phyloP scores from a whole-genome alignment of 192 early-diverging fungal species.

The Coemansia sp. region DNA sequence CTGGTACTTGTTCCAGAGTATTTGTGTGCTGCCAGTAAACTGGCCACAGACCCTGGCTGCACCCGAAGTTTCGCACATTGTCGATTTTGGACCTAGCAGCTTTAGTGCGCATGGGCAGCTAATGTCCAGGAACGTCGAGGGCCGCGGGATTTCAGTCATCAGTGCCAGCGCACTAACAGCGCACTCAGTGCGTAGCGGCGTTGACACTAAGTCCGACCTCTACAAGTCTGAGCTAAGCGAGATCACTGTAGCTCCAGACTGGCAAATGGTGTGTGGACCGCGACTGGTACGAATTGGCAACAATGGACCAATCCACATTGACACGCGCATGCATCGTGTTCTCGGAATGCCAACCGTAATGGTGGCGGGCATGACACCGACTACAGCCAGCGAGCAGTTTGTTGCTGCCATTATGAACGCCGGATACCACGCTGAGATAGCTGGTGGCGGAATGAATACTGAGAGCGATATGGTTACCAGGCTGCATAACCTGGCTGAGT shows the following conservation, averaged over 20 bases:
- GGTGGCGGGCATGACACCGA: conserved; percentile 95
- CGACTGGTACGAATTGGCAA: conserved; percentile 66
- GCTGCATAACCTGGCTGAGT: conserved; percentile 71
- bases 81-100: conserved; percentile 95
- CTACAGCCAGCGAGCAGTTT: conserved; percentile 77
- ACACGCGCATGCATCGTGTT: conserved; percentile 81
- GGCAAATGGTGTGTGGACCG: conserved; percentile 82
- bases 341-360: conserved; percentile 86
- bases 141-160: conserved; percentile 68
- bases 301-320: conserved; percentile 70
- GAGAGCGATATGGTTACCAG: conserved; percentile 67
- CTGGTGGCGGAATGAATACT: conserved; percentile 86
- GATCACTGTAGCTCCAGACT: conserved; percentile 62
- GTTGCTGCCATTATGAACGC: conserved; percentile 84
- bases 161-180: conserved; percentile 21
- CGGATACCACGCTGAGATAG: conserved; percentile 89
- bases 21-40: conserved; percentile 61
- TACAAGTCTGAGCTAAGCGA: conserved; percentile 43
- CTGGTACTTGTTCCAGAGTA: conserved; percentile 64
- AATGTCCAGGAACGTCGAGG: conserved; percentile 85
- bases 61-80: conserved; percentile 71
- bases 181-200: conserved; percentile 41
- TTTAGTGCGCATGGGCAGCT: conserved; percentile 78
- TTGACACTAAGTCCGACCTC: conserved; percentile 75
- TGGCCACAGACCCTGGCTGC: conserved; percentile 61